phyloP scores from a whole-genome alignment of 139 green algal species.

The Coccomyxa sp. region DNA sequence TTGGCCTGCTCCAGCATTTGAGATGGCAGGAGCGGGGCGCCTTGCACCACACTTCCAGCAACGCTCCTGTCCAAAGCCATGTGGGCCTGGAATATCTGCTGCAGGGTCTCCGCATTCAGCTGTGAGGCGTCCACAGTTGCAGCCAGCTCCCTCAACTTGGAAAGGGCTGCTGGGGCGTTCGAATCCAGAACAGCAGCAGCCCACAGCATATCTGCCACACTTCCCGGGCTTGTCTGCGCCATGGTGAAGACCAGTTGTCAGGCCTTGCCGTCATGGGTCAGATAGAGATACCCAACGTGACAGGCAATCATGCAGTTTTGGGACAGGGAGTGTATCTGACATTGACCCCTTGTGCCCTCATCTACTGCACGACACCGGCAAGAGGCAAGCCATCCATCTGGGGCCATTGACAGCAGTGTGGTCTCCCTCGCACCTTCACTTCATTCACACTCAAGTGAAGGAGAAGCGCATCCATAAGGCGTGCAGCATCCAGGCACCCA shows the following conservation, averaged over 20 bases:
- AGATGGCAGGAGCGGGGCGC: not conserved
- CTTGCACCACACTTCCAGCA: not conserved
- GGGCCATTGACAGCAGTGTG: no score
- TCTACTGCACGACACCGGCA: no score
- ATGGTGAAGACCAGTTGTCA: conserved; percentile 81
- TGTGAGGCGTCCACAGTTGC: not conserved
- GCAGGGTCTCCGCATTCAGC: not conserved
- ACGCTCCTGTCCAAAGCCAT: not conserved
- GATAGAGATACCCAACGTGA: no score
- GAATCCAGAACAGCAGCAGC: not conserved
- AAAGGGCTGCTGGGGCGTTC: not conserved
- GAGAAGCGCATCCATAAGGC: no score
- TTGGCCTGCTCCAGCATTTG: not conserved
- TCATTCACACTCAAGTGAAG: no score
- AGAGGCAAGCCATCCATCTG: no score
- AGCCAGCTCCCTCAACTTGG: not conserved
- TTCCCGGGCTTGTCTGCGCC: not conserved
- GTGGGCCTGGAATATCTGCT: not conserved
- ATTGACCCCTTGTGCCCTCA: no score
- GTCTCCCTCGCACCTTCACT: no score
- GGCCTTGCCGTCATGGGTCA: no score
- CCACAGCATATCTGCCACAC: not conserved
- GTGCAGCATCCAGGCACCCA: no score
- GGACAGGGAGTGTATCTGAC: no score
- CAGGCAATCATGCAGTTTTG: no score